Conservation (phyloP, 2,329 filamentous ascomycete species). For the Aspergillaceae sp. region DNA sequence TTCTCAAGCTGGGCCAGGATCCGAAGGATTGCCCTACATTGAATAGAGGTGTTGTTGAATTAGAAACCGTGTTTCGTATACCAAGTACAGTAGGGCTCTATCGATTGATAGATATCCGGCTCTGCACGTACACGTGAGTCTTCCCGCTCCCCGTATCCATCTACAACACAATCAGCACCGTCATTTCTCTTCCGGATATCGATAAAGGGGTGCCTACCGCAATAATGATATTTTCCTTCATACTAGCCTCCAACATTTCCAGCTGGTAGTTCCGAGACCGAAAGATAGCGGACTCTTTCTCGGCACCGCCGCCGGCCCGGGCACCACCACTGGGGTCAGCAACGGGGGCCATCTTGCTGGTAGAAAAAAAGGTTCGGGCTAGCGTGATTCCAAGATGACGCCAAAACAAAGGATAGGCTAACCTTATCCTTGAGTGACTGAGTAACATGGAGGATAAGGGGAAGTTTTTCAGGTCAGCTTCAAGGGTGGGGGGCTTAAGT, state of each 20-base stretch:
- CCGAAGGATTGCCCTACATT: conserved; percentile 54
- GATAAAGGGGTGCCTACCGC: conserved; percentile 41
- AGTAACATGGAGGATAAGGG: too few relatives aligned
- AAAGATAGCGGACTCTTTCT: too few relatives aligned
- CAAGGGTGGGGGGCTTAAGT: too few relatives aligned
- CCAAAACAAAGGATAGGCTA: too few relatives aligned
- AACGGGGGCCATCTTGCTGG: too few relatives aligned
- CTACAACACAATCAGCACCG: conserved; percentile 29
- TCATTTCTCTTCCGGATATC: background rate
- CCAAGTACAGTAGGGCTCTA: background rate
- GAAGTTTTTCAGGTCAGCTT: too few relatives aligned
- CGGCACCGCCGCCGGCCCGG: too few relatives aligned
- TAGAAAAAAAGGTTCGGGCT: too few relatives aligned
- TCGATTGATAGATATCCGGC: too few relatives aligned
- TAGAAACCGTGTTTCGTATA: background rate
- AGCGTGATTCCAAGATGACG: too few relatives aligned
- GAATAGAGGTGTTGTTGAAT: background rate
- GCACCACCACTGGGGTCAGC: too few relatives aligned
- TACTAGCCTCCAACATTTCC: conserved; percentile 66
- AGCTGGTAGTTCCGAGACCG: conserved; percentile 54
- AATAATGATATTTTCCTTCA: conserved; percentile 62
- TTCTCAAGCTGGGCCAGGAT: conserved; percentile 57
- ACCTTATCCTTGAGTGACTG: too few relatives aligned
- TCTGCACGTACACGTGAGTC: conserved; percentile 55
- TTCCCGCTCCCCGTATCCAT: conserved; percentile 78